A percentile compares a stretch with the other conserved stretches of the same genome.
These are phyloP conservation scores for Suhomyces yuchorum DNA, from an alignment of 1,139 yeast species.

Conservation along the genomic window DNA sequence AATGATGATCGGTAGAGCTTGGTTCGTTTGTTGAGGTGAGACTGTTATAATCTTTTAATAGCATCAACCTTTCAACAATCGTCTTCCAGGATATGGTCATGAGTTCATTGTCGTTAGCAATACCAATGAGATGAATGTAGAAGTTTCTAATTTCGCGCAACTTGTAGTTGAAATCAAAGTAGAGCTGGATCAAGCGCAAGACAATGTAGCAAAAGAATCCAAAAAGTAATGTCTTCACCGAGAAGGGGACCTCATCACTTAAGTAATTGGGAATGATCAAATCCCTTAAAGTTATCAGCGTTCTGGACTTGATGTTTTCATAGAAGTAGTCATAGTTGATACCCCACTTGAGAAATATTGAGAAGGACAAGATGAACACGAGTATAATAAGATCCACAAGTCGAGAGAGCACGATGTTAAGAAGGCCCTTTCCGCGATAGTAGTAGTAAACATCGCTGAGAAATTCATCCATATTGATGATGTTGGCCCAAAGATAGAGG, in stretches of 20 bases:
- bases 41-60: constrained; percentile 79
- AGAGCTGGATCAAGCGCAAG: constrained; percentile 62
- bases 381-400: constrained; percentile 70
- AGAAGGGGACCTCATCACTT: constrained; percentile 47
- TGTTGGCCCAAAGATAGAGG: constrained; percentile 94
- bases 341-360: constrained; percentile 83
- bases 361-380: constrained; percentile 72
- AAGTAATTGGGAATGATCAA: constrained; percentile 67
- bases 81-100: constrained; percentile 94
- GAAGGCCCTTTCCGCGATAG: constrained; percentile 81
- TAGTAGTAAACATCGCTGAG: constrained; percentile 80
- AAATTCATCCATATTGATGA: constrained; percentile 85
- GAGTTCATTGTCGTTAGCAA: constrained; percentile 71
- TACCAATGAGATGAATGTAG: constrained; percentile 64
- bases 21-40: constrained; percentile 47
- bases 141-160: constrained; percentile 66
- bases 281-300: constrained; percentile 35
- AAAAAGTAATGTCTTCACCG: constrained; percentile 61
- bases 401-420: constrained; percentile 69
- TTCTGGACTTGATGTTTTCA: constrained; percentile 32
- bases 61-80: constrained; percentile 76
- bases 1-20: constrained; percentile 24
- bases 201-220: constrained; percentile 60
- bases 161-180: constrained; percentile 50
- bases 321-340: constrained; percentile 58